These are phyloP conservation scores for Zymoseptoria brevis DNA, from an alignment of 2,329 filamentous ascomycete genomes.

Conservation along the genomic window DNA sequence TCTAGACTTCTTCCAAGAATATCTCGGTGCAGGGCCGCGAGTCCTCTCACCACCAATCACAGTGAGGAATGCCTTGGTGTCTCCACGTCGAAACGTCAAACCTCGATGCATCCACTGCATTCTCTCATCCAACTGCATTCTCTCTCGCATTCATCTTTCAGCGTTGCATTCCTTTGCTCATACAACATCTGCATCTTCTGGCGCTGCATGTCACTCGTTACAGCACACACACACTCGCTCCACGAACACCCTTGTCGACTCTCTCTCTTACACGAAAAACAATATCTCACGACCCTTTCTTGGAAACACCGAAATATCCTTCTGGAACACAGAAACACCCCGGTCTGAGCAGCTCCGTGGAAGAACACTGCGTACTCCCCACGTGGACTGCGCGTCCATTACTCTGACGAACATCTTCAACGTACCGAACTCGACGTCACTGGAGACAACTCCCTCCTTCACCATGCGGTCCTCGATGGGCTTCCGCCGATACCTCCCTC, in stretches of 20 bases:
- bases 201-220: conserved; percentile 1
- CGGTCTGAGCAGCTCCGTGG: not conserved
- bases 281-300: not conserved
- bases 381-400: conserved; percentile 10
- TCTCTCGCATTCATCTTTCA: conserved; percentile 1
- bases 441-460: conserved; percentile 5
- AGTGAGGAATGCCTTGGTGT: conserved; percentile 1
- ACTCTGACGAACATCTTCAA: not conserved
- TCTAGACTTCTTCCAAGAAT: conserved; percentile 6
- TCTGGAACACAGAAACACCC: conserved; percentile 8
- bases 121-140: conserved; percentile 3
- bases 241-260: not conserved
- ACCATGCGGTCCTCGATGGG: conserved; percentile 25
- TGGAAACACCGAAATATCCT: conserved; percentile 7
- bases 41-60: conserved; percentile 11
- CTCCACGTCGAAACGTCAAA: conserved; percentile 4
- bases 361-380: not conserved
- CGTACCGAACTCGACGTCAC: not conserved
- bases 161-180: not conserved
- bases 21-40: conserved; percentile 8
- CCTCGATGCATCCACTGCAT: conserved; percentile 7
- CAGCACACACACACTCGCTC: not conserved
- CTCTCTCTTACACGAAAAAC: not conserved
- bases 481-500: conserved; percentile 18
- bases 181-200: not conserved